Conservation (phyloP, 1,284 basidiomycete genomes). For the Dichomitus squalens region DNA sequence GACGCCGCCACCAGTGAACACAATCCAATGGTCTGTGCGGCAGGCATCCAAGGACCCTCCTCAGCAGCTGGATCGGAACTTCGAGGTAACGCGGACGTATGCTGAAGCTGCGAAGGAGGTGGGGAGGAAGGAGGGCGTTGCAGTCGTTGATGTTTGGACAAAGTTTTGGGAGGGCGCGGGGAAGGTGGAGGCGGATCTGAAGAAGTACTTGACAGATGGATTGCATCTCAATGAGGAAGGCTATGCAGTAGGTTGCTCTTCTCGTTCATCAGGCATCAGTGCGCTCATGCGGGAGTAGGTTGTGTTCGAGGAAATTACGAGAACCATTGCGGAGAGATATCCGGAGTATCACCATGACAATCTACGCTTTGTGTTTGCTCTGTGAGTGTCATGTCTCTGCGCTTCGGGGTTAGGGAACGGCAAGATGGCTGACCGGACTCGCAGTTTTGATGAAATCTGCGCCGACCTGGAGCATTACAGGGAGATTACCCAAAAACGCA, state of each 20-base stretch:
- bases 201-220: conserved; percentile 67
- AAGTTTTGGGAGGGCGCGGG: conserved; percentile 68
- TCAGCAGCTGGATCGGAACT: conserved; percentile 54
- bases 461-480: conserved; percentile 12
- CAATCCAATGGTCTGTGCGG: conserved; percentile 52
- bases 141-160: conserved; percentile 73
- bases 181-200: conserved; percentile 51
- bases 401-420: too few relatives aligned
- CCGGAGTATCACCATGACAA: conserved; percentile 74
- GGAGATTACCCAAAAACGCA: conserved; percentile 20
- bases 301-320: conserved; percentile 63
- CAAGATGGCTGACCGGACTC: background rate
- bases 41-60: conserved; percentile 48
- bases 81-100: conserved; percentile 63
- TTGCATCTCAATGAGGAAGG: conserved; percentile 76
- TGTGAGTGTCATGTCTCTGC: conserved; percentile 2
- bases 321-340: conserved; percentile 56
- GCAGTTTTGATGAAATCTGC: conserved; percentile 20
- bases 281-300: conserved; percentile 46
- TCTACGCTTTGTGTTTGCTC: conserved; percentile 50
- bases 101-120: conserved; percentile 71
- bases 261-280: too few relatives aligned
- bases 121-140: conserved; percentile 53
- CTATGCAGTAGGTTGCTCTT: conserved; percentile 56
- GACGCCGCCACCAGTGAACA: conserved; percentile 83